Conservation (phyloP, 2,329 filamentous ascomycete species). For the Ambrosiella cleistominuta region DNA sequence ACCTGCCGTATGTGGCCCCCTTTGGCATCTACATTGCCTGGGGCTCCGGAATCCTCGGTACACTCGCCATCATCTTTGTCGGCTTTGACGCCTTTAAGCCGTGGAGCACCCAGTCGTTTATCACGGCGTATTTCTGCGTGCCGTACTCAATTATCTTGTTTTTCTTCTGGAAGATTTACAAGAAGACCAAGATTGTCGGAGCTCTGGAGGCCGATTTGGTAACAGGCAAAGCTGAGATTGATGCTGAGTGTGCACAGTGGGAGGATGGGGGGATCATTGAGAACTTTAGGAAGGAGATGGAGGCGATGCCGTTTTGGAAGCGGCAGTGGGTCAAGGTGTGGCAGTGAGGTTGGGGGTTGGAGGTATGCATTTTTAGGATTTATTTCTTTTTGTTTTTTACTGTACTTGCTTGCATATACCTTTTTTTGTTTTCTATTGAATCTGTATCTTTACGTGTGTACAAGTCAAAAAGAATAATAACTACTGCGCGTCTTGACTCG, state of each 20-base stretch:
- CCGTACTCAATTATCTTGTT: conserved; percentile 39
- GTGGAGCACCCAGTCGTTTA: conserved; percentile 23
- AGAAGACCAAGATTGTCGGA: conserved; percentile 38
- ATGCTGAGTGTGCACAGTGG: conserved; percentile 32
- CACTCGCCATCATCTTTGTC: conserved; percentile 34
- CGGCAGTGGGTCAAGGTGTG: conserved; percentile 25
- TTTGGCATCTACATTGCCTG: conserved; percentile 14
- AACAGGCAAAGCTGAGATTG: conserved; percentile 47
- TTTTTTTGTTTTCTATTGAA: not conserved
- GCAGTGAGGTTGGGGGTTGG: conserved; percentile 16
- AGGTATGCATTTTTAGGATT: not conserved
- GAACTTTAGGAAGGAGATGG: conserved; percentile 23
- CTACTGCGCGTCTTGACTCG: not conserved
- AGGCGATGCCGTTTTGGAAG: conserved; percentile 21
- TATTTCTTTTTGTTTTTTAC: not conserved
- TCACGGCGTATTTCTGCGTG: conserved; percentile 36
- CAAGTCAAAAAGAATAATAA: not conserved
- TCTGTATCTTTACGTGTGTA: not conserved
- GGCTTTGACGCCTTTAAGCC: conserved; percentile 38
- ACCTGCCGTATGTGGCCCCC: conserved; percentile 32
- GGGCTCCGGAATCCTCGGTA: conserved; percentile 26
- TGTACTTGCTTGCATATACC: not conserved
- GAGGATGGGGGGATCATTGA: conserved; percentile 29
- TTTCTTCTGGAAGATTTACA: conserved; percentile 47
- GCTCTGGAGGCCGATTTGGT: conserved; percentile 43